Evolutionary conservation across 164 flowering plant species (phyloP), one percentile per base, ranked within the genome.

Genomic region (Liquidambar formosana): DNA sequence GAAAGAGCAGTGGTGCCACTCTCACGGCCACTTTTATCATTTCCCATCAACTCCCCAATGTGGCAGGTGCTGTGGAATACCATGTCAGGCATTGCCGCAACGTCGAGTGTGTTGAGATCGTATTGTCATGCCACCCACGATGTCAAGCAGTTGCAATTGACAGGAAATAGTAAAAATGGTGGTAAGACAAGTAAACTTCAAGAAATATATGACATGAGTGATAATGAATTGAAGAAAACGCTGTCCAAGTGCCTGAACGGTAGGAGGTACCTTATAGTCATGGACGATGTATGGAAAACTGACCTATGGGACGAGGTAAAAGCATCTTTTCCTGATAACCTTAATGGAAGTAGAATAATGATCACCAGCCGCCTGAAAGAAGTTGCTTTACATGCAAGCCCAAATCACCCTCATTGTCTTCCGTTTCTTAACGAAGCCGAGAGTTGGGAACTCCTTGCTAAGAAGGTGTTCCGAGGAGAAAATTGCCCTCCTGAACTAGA

Each of bases 221-320:
- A 33, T 33, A 6, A 33, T 2, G 25, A 54, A 10, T 41, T 73
- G 26, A 21, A 44, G 43, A 12, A 53, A 14, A 3, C 13, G 9
- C 48, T 61, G 5, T 65, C 14, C 27, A n/a, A 65, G 26, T 52
- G 23, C 26, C 25, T 65, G 48, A 25, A 18, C 1, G 11, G 45
- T 13, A 63, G 60, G 13, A 62, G 47, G 21, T 77, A 45, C 33
- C 43, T 77, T 26, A 66, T 77, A 22, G 80, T 71, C 21, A 19
- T 77, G 47, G 77, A 73, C 27, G 72, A 74, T 59, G 57, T 77
- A 12, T 61, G 62, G 59, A 21, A 11, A 0, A 0, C 12, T 5
- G 45, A 62, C 0, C 52, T 47, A 6, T 75, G 73, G 76, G 27
- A 68, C 2, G 38, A 43, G 0, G 61, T 76, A 26, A 21, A 25